Conservation (phyloP, 805 yeast genomes). For the Tetrapisispora iriomotensis region DNA sequence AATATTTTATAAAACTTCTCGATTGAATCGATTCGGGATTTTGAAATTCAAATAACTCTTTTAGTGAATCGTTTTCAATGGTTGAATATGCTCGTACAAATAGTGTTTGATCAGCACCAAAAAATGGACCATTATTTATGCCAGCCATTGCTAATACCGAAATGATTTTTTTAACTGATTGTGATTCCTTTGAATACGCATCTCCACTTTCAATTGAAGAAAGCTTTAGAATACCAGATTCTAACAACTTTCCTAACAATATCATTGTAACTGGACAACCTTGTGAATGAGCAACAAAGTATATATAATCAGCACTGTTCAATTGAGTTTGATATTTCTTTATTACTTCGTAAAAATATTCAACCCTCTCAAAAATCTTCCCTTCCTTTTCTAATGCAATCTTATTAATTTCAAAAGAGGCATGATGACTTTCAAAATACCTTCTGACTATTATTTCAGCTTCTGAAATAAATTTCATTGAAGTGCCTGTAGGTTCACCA, state of each 20-base stretch:
- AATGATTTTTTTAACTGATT: conserved; percentile 34
- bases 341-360: conserved; percentile 63
- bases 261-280: conserved; percentile 89
- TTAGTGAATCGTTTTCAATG: conserved; percentile 77
- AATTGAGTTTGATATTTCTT: conserved; percentile 48
- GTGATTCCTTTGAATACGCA: conserved; percentile 5
- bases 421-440: conserved; percentile 44
- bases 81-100: conserved; percentile 83
- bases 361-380: conserved; percentile 75
- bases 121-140: conserved; percentile 86
- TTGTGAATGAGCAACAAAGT: conserved; percentile 90
- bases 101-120: conserved; percentile 78
- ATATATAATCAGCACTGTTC: conserved; percentile 71
- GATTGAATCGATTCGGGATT: conserved; percentile 65
- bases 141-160: conserved; percentile 94
- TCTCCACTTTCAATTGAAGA: conserved; percentile 20
- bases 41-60: conserved; percentile 83
- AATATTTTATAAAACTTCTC: conserved; percentile 54
- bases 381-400: conserved; percentile 94
- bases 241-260: conserved; percentile 62
- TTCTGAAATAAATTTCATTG: conserved; percentile 79
- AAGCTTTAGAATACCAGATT: conserved; percentile 39
- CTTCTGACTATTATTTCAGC: conserved; percentile 70
- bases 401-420: conserved; percentile 57
- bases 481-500: conserved; percentile 96